Evolutionary conservation across 192 early-diverging fungal species (phyloP), one percentile per base, ranked within the genome.

Genomic region (Linnemannia elongata): DNA sequence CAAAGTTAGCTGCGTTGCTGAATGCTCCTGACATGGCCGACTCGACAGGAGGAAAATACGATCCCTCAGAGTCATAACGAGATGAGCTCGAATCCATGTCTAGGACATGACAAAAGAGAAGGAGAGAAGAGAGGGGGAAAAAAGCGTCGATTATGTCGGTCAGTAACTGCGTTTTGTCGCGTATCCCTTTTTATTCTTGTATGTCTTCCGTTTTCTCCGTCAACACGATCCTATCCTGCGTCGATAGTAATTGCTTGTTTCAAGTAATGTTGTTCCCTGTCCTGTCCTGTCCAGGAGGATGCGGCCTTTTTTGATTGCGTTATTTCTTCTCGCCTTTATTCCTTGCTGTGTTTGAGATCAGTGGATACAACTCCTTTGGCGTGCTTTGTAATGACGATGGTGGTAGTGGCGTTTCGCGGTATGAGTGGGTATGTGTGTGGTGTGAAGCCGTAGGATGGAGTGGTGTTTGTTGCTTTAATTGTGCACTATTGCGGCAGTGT

Each of bases 11-110:
- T 9, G 71, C 44, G 9, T 69, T 74, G n/a, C 36, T 75, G 69
- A 57, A 42, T 15, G 30, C 42, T n/a, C 15, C 20, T 39, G 47
- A 54, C 22, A 36, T 30, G 18, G 76, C 41, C 30, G 77, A 76
- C 18, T 85, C 83, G n/a, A 85, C 78, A 15, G 83, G 83, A 39
- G 83, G 83, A 69, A 82, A 85, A 45, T 85, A 85, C 4, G 83
- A 85, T 66, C 83, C 83, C 69, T 85, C 83, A 39, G 83, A 85
- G 66, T 76, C 76, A 52, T 68, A 76, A 4, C 77, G 72, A 20
- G 75, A 88, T 52, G 72, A 88, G 41, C 71, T 82, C 24, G 76
- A 75, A 24, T 80, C 83, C 22, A 80, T 72, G 39, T 85, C 83
- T 85, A 60, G n/a, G 44, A 44, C 30, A 74, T 2, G 20, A 42